These are phyloP conservation scores for Tetrastigma voinierianum DNA, from an alignment of 164 flowering plant species.

Conservation along the genomic window DNA sequence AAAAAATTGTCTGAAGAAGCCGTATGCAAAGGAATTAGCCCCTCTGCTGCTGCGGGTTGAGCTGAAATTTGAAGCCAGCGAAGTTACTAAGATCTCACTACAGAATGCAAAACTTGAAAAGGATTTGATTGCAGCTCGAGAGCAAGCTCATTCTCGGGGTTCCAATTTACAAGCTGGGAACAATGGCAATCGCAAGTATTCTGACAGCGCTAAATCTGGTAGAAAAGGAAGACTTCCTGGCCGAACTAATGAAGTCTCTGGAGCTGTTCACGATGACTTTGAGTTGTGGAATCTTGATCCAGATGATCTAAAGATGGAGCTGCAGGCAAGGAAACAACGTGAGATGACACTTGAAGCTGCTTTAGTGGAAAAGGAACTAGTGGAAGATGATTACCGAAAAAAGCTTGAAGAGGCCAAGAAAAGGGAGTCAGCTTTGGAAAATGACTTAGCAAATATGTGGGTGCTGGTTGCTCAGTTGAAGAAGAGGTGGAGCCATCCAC, in stretches of 20 bases:
- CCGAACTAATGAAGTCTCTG: conserved; percentile 47
- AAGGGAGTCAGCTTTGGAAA: conserved; percentile 85
- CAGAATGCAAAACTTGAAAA: conserved; percentile 83
- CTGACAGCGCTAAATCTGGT: conserved; percentile 48
- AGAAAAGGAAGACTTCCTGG: conserved; percentile 57
- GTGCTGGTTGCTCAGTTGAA: conserved; percentile 95
- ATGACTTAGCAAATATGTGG: conserved; percentile 99
- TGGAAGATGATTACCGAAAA: conserved; percentile 72
- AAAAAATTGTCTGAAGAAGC: conserved; percentile 95
- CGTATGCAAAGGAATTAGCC: conserved; percentile 96
- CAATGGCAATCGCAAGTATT: conserved; percentile 55
- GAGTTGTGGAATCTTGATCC: conserved; percentile 71
- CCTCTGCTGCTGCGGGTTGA: conserved; percentile 99
- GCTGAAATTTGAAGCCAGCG: conserved; percentile 89
- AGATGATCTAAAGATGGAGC: conserved; percentile 81
- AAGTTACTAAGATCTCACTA: conserved; percentile 86
- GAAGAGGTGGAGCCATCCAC: conserved; percentile 49
- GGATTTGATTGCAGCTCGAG: conserved; percentile 71
- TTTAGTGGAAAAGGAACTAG: conserved; percentile 74
- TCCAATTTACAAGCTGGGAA: conserved; percentile 34
- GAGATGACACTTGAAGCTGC: conserved; percentile 89
- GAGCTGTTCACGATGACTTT: conserved; percentile 51
- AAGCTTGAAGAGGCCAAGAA: conserved; percentile 76
- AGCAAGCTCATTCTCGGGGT: conserved; percentile 50
- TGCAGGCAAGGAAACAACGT: conserved; percentile 80